Evolutionary conservation across 1,139 yeast genomes (phyloP).

Genomic region (Blastobotrys petasosporus): DNA sequence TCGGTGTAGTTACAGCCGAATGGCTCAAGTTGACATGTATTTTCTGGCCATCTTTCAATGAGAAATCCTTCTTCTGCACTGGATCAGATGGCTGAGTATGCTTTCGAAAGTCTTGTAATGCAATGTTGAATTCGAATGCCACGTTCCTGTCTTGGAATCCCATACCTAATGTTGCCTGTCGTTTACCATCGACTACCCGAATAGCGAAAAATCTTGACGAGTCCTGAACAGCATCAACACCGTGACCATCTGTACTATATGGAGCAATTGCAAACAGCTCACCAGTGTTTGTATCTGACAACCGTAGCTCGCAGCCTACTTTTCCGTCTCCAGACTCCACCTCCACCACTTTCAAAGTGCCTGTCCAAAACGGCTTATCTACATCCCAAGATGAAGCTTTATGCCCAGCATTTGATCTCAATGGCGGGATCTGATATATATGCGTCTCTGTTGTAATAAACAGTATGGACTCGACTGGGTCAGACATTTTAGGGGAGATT

Average conservation of each 20-base stretch:
- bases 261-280: constrained; percentile 35
- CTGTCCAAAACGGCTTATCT: constrained; percentile 36
- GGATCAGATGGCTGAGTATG: constrained; percentile 19
- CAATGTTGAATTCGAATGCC: constrained; percentile 38
- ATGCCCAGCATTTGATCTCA: constrained; percentile 25
- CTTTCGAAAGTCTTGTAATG: constrained; percentile 35
- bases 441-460: constrained; percentile 20
- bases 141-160: constrained; percentile 36
- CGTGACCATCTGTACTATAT: constrained; percentile 27
- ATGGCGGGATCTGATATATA: constrained; percentile 35
- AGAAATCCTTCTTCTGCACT: constrained; percentile 22
- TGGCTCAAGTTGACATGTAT: constrained; percentile 24
- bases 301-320: constrained; percentile 29
- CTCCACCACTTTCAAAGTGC: constrained; percentile 32
- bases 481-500: background rate
- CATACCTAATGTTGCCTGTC: constrained; percentile 38
- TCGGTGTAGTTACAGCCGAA: background rate
- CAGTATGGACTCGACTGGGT: constrained; percentile 10
- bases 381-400: constrained; percentile 35
- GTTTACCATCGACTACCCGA: constrained; percentile 30
- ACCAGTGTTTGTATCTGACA: constrained; percentile 28
- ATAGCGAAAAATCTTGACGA: constrained; percentile 33
- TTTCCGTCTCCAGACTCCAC: constrained; percentile 19
- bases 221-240: constrained; percentile 29
- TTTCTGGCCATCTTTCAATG: constrained; percentile 28